A percentile compares a stretch with the other conserved stretches of the same genome.
Evolutionary conservation across 2,329 filamentous ascomycete genomes (phyloP).

Genomic region (Xylariaceae sp.): DNA sequence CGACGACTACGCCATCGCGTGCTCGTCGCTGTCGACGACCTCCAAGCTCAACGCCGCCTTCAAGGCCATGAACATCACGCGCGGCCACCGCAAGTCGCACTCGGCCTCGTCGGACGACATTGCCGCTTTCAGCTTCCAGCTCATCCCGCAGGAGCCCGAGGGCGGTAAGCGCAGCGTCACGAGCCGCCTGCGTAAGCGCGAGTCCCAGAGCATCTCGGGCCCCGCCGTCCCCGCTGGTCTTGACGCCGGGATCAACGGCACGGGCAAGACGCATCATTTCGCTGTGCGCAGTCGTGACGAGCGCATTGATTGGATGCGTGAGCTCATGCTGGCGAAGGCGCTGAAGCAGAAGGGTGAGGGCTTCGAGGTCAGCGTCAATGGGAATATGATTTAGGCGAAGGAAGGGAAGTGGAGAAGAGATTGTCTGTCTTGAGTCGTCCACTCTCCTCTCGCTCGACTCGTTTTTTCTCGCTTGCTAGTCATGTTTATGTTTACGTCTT

Average conservation of each 20-base stretch:
- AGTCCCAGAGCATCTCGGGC: slow-evolving; percentile 40
- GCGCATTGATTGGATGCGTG: slow-evolving; percentile 94
- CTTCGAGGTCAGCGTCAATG: slow-evolving; percentile 77
- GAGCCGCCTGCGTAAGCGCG: slow-evolving; percentile 48
- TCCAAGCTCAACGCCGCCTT: slow-evolving; percentile 84
- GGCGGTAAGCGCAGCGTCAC: slow-evolving; percentile 41
- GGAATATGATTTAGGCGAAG: slow-evolving; percentile 58
- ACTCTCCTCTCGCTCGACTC: slow-evolving; percentile 9
- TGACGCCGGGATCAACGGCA: slow-evolving; percentile 47
- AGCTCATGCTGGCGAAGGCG: slow-evolving; percentile 86
- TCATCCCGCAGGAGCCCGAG: slow-evolving; percentile 64
- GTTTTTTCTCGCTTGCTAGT: slow-evolving; percentile 5
- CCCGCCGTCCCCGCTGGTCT: slow-evolving; percentile 24
- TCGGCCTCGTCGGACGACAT: slow-evolving; percentile 45
- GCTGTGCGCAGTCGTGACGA: slow-evolving; percentile 82
- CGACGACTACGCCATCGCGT: slow-evolving; percentile 82
- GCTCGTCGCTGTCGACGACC: slow-evolving; percentile 67
- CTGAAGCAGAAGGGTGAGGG: slow-evolving; percentile 78
- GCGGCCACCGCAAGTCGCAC: slow-evolving; percentile 37
- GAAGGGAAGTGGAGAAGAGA: background rate
- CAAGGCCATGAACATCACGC: slow-evolving; percentile 66
- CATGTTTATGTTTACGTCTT: background rate
- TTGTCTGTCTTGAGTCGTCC: background rate
- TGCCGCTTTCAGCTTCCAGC: slow-evolving; percentile 76
- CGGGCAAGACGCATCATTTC: slow-evolving; percentile 87